A percentile compares a stretch with the other conserved stretches of the same genome.
Conservation (phyloP, 495 filamentous ascomycete genomes). For the Bathelium albidoporum region DNA sequence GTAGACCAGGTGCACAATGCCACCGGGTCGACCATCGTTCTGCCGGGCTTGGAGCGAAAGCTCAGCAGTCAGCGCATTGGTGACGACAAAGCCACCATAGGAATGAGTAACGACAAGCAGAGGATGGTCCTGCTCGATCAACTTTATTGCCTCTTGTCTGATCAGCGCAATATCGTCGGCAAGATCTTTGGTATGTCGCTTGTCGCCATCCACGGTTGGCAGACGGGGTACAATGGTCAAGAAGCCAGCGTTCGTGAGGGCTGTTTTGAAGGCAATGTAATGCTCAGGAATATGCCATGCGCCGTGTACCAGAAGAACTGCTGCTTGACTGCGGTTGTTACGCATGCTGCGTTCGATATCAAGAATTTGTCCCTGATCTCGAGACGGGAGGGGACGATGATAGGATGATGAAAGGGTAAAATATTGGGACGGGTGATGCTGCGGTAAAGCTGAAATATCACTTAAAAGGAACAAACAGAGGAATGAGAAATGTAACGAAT, state of each 20-base stretch:
- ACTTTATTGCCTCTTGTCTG: neutral
- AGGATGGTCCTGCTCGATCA: neutral
- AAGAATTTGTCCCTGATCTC: no score
- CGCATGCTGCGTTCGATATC: neutral
- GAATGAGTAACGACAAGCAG: neutral
- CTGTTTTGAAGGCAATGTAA: conserved; percentile 2
- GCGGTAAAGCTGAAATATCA: no score
- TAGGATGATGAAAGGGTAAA: no score
- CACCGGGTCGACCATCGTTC: neutral
- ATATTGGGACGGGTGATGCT: no score
- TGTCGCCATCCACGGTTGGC: conserved; percentile 5
- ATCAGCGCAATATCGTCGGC: neutral
- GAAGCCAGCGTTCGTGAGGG: conserved; percentile 19
- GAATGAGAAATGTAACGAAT: no score
- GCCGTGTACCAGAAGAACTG: conserved; percentile 18
- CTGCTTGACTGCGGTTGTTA: neutral
- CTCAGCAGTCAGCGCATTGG: neutral
- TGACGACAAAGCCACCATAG: conserved; percentile 1
- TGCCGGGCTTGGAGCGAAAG: conserved; percentile 10
- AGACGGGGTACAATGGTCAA: conserved; percentile 10
- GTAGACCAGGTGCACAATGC: conserved; percentile 5
- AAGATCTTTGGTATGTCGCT: conserved; percentile 6
- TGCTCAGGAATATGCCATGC: conserved; percentile 10
- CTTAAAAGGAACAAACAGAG: no score
- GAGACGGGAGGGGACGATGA: no score